Conservation (phyloP, 2,329 filamentous ascomycete genomes). For the Cordyceps tenuipes region DNA sequence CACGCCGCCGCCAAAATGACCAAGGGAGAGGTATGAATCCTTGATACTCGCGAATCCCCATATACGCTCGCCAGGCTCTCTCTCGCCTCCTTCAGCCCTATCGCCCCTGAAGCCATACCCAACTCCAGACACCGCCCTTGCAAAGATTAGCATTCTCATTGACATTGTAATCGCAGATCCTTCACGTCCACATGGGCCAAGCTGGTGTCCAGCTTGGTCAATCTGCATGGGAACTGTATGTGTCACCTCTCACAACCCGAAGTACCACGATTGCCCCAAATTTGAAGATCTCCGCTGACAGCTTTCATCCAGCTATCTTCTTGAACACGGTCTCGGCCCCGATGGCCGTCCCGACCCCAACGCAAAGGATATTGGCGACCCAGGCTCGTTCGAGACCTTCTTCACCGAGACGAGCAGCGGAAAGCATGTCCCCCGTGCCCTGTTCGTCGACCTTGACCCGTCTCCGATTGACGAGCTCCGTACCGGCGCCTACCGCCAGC, state of each 20-base stretch:
- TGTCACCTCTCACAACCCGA: constrained; percentile 18
- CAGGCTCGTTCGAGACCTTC: constrained; percentile 63
- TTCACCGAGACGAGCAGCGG: constrained; percentile 64
- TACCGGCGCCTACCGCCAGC: constrained; percentile 56
- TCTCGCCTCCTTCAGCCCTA: constrained; percentile 10
- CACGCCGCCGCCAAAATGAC: constrained; percentile 32
- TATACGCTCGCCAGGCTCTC: background rate
- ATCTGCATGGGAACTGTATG: constrained; percentile 70
- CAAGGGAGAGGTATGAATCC: constrained; percentile 45
- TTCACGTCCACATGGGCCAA: constrained; percentile 58
- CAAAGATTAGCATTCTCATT: constrained; percentile 13
- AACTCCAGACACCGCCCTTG: constrained; percentile 2
- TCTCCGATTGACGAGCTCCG: constrained; percentile 69
- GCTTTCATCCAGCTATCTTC: constrained; percentile 51
- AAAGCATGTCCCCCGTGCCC: constrained; percentile 64
- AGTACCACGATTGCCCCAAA: constrained; percentile 1
- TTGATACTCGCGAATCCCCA: background rate
- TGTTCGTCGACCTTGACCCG: constrained; percentile 66
- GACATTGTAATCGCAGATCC: constrained; percentile 35
- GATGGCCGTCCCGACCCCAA: constrained; percentile 59
- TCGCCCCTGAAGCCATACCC: constrained; percentile 9
- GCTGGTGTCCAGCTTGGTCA: constrained; percentile 67
- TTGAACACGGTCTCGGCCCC: constrained; percentile 60
- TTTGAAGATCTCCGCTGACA: constrained; percentile 1
- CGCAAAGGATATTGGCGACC: constrained; percentile 49